phyloP scores from a whole-genome alignment of 2,329 filamentous ascomycete species.

The Verticillium zaregamsianum region DNA sequence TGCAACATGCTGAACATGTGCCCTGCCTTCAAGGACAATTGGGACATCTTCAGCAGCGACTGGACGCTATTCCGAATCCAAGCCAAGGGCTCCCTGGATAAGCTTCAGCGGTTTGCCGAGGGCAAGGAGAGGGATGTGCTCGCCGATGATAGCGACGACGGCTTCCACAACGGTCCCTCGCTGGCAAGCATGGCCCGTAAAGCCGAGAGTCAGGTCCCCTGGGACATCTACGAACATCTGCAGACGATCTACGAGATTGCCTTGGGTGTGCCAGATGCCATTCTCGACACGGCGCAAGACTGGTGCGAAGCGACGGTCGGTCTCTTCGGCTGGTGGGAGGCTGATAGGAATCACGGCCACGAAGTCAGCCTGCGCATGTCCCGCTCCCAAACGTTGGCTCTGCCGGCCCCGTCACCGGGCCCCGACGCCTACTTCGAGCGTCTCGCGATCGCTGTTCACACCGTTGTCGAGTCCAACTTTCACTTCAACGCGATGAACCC shows the following conservation, averaged over 20 bases:
- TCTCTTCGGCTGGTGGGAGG: slow-evolving; percentile 89
- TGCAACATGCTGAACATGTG: slow-evolving; percentile 68
- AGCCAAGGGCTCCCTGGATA: slow-evolving; percentile 62
- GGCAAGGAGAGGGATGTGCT: slow-evolving; percentile 50
- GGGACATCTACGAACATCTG: slow-evolving; percentile 84
- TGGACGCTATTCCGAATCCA: slow-evolving; percentile 83
- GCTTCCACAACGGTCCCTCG: slow-evolving; percentile 35
- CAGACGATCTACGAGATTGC: slow-evolving; percentile 77
- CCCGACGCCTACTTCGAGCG: slow-evolving; percentile 69
- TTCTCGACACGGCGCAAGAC: slow-evolving; percentile 75
- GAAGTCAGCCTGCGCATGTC: slow-evolving; percentile 36
- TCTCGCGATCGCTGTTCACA: slow-evolving; percentile 66
- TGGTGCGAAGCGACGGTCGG: slow-evolving; percentile 89
- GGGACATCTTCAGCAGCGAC: slow-evolving; percentile 77
- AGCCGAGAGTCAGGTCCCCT: slow-evolving; percentile 83
- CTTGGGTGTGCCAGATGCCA: slow-evolving; percentile 69
- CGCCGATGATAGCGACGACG: slow-evolving; percentile 21
- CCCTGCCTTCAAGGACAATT: slow-evolving; percentile 53
- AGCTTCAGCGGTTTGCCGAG: slow-evolving; percentile 76
- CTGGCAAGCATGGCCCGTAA: slow-evolving; percentile 66
- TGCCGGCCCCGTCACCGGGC: slow-evolving; percentile 40
- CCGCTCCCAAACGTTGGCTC: slow-evolving; percentile 30
- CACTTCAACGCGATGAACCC: slow-evolving; percentile 71
- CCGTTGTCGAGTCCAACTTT: slow-evolving; percentile 66
- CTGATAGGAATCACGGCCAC: slow-evolving; percentile 34